Base-by-base conservation (phyloP, 2,329 filamentous ascomycete genomes). In the Fusarium sp. region DNA sequence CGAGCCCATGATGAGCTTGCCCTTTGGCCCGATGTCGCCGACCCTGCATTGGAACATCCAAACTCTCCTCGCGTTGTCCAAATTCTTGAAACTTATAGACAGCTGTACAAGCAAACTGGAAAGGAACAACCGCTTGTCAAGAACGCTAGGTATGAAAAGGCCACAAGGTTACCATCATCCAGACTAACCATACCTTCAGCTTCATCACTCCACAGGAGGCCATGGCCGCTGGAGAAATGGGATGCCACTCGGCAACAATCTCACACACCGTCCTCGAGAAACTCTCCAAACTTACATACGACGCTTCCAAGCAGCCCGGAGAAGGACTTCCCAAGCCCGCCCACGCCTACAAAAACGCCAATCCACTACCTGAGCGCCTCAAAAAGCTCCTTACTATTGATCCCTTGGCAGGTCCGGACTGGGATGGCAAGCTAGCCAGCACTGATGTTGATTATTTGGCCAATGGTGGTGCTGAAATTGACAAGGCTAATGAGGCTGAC, bases 71-170 rank as follows among this genome's bases (percentile, higher is more conserved):
- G 82, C 17, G 72, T 84, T n/a, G 59, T 83, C 20, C 82, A 84
- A 64, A 85, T 85, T 41, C 73, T 83, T 17, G 80, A 84, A 59
- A 81, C 78, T 0, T 85, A 84, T 73, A 79, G 77, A 58, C 76
- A 75, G 5, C 76, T 84, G 20, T 82, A 81, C 59, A 78, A 77
- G 48, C 78, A 82, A 64, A 84, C 82, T 0, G 82, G 82, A n/a
- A 78, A 79, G 58, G 77, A 80, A 50, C 82, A 85, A 71, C 83
- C 83, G 2, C 73, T 82, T 13, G 66, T 85, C 15, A 84, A 84
- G 70, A 80, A 81, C 40, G 82, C 82, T 5, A 82, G 79, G 78
- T 79, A 60, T 46, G 10, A 43, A 3, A 11, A 4, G 14, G 2
- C 29, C 10, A 6, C 6, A 1, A 20, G 10, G 1, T 9, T 27